Evolutionary conservation across 495 filamentous ascomycete species (phyloP).

Genomic region (Ascodesmis nigricans): DNA sequence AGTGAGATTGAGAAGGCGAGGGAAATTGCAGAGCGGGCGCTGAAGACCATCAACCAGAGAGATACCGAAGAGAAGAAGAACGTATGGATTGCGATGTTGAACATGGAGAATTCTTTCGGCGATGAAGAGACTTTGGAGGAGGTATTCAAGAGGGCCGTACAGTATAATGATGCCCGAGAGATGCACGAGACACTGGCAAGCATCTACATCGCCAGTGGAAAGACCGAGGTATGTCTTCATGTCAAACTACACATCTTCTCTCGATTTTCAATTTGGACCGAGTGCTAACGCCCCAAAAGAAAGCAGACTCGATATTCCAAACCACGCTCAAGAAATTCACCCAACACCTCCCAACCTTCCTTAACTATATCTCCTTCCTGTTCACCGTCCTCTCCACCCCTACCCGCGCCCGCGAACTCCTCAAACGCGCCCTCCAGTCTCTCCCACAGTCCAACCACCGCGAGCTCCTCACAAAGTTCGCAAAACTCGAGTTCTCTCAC

Average conservation of each 20-base stretch:
- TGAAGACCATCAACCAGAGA: slow-evolving; percentile 67
- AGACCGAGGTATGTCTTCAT: slow-evolving; percentile 33
- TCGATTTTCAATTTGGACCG: not conserved
- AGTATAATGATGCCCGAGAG: slow-evolving; percentile 77
- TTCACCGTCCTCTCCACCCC: slow-evolving; percentile 25
- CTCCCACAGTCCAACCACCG: slow-evolving; percentile 51
- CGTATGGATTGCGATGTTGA: slow-evolving; percentile 81
- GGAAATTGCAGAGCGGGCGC: slow-evolving; percentile 68
- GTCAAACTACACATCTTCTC: slow-evolving; percentile 5
- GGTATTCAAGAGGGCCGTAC: slow-evolving; percentile 77
- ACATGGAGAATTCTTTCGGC: slow-evolving; percentile 81
- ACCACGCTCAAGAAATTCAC: slow-evolving; percentile 63
- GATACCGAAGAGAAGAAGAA: slow-evolving; percentile 82
- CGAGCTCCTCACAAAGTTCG: slow-evolving; percentile 60
- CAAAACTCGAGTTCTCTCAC: slow-evolving; percentile 69
- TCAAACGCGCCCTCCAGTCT: slow-evolving; percentile 71
- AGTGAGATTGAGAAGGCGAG: slow-evolving; percentile 69
- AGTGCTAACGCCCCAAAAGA: slow-evolving; percentile 32
- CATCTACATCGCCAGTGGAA: slow-evolving; percentile 82
- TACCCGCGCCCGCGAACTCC: slow-evolving; percentile 52
- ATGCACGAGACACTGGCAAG: slow-evolving; percentile 76
- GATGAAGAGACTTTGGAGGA: slow-evolving; percentile 65
- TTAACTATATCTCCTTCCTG: slow-evolving; percentile 89
- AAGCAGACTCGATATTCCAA: slow-evolving; percentile 79
- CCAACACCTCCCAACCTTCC: slow-evolving; percentile 53